Percentiles rank a stretch among this genome's conserved stretches.
Conservation (phyloP, 805 yeast species). For the Ogataea trehaloabstinens region DNA sequence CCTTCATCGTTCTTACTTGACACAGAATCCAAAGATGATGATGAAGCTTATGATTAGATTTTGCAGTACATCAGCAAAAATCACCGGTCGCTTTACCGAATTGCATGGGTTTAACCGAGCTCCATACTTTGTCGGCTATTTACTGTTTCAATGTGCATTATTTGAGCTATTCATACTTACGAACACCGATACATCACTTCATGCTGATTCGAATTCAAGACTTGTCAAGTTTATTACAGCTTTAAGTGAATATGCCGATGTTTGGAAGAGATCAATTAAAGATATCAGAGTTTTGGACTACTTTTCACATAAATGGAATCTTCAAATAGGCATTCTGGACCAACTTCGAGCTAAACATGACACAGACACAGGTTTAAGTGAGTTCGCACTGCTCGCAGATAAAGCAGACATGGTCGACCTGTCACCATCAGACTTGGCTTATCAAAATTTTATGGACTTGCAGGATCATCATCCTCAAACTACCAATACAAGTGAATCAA, state of each 20-base stretch:
- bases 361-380: too few relatives aligned
- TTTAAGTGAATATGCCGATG: constrained; percentile 22
- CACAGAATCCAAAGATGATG: constrained; percentile 29
- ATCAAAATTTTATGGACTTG: background rate
- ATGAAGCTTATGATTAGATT: constrained; percentile 25
- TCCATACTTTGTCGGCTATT: constrained; percentile 33
- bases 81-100: constrained; percentile 18
- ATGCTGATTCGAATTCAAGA: constrained; percentile 19
- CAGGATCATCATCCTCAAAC: background rate
- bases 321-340: constrained; percentile 4
- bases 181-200: constrained; percentile 21
- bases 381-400: too few relatives aligned
- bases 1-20: constrained; percentile 31
- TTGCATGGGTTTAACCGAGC: constrained; percentile 17
- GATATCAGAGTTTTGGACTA: constrained; percentile 27
- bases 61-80: constrained; percentile 22
- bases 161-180: constrained; percentile 33
- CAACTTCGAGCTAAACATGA: too few relatives aligned
- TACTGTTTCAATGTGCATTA: constrained; percentile 32
- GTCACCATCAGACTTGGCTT: background rate
- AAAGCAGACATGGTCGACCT: too few relatives aligned
- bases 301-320: constrained; percentile 29
- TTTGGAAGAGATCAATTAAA: constrained; percentile 32
- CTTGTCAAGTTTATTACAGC: constrained; percentile 23
- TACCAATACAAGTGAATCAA: background rate